These are phyloP conservation scores for Penicillium sumatraense DNA, from an alignment of 2,329 filamentous ascomycete genomes.

Conservation along the genomic window DNA sequence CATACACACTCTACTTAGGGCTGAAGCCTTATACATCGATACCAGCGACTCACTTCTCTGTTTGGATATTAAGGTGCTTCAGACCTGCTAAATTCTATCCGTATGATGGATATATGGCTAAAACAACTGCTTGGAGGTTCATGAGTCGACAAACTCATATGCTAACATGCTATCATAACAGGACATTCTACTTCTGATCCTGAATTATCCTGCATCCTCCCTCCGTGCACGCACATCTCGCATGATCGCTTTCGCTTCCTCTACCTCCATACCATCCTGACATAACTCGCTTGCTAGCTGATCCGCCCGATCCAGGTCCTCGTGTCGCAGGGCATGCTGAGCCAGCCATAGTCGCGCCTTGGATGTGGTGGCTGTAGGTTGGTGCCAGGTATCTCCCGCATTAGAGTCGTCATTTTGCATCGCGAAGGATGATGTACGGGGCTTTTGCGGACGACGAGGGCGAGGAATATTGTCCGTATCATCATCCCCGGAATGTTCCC, in stretches of 20 bases:
- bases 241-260: constrained; percentile 93
- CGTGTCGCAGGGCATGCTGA: constrained; percentile 73
- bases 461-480: constrained; percentile 52
- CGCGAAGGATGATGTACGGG: constrained; percentile 34
- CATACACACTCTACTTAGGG: neutral
- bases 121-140: neutral
- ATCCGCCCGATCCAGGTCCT: constrained; percentile 76
- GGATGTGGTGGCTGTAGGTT: constrained; percentile 85
- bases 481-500: constrained; percentile 37
- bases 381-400: constrained; percentile 41
- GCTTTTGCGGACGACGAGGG: constrained; percentile 55
- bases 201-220: constrained; percentile 48
- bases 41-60: neutral
- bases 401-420: constrained; percentile 39
- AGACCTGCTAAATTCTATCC: neutral
- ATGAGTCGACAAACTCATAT: neutral
- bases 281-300: constrained; percentile 87
- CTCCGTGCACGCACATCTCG: constrained; percentile 81
- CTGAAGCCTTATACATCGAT: neutral
- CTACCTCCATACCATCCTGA: constrained; percentile 93
- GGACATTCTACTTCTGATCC: neutral
- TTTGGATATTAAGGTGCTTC: neutral
- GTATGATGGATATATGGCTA: neutral
- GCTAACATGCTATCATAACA: neutral
- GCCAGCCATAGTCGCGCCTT: constrained; percentile 95